phyloP scores from a whole-genome alignment of 2,329 filamentous ascomycete genomes.

The Nigrospora sphaerica region DNA sequence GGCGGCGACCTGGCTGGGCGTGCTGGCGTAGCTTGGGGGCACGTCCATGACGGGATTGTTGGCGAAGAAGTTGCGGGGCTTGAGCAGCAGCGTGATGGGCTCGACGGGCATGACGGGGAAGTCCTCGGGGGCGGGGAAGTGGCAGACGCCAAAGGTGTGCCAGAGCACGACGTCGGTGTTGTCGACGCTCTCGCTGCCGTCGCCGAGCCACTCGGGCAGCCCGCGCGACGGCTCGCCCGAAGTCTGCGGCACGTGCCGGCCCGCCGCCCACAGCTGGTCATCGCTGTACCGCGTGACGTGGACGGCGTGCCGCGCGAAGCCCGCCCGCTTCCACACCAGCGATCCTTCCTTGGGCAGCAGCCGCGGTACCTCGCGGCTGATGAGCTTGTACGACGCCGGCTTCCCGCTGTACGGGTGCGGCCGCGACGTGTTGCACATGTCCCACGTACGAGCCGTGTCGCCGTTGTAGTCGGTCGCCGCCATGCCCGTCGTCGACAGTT shows the following conservation, averaged over 20 bases:
- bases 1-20: slow-evolving; percentile 53
- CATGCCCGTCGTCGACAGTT: slow-evolving; percentile 62
- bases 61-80: slow-evolving; percentile 77
- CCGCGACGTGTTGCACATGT: slow-evolving; percentile 78
- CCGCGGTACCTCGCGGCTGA: slow-evolving; percentile 73
- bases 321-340: slow-evolving; percentile 83
- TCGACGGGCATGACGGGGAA: slow-evolving; percentile 88
- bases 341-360: slow-evolving; percentile 75
- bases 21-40: slow-evolving; percentile 65
- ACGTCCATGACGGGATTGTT: slow-evolving; percentile 77
- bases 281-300: slow-evolving; percentile 84
- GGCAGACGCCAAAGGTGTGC: slow-evolving; percentile 89
- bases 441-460: slow-evolving; percentile 75
- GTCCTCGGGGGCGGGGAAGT: slow-evolving; percentile 85
- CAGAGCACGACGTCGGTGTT: slow-evolving; percentile 85
- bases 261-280: slow-evolving; percentile 76
- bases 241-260: slow-evolving; percentile 82
- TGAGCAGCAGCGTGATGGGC: slow-evolving; percentile 72
- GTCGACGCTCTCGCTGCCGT: slow-evolving; percentile 61
- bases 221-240: slow-evolving; percentile 70
- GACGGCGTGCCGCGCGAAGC: slow-evolving; percentile 79
- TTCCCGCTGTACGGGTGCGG: slow-evolving; percentile 83
- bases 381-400: slow-evolving; percentile 80
- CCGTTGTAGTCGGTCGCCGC: slow-evolving; percentile 77
- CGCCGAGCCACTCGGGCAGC: slow-evolving; percentile 69